Conservation (phyloP, 108 stramenopile genomes). For the Cyclostephanos tholiformis region DNA sequence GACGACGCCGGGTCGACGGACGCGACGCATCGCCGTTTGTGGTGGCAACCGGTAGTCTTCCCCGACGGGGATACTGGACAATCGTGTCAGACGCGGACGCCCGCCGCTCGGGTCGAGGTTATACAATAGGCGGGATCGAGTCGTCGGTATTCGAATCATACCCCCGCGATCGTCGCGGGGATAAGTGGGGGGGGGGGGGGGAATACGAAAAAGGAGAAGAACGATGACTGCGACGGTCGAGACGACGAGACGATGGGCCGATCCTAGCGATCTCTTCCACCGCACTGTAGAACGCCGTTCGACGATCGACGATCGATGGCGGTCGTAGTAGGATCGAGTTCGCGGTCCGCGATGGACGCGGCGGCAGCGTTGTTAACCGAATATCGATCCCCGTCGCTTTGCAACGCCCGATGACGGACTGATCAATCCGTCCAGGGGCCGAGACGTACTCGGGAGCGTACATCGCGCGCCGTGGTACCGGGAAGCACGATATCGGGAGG, state of each 20-base stretch:
- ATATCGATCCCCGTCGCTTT: constrained; percentile 32
- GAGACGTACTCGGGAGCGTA: constrained; percentile 59
- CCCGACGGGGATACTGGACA: constrained; percentile 27
- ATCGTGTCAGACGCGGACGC: constrained; percentile 34
- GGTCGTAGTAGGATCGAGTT: constrained; percentile 20
- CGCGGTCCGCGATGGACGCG: constrained; percentile 41
- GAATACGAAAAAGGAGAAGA: no score
- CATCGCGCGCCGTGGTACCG: constrained; percentile 42
- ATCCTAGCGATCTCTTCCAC: no score
- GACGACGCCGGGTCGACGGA: constrained; percentile 46
- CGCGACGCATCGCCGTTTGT: constrained; percentile 45
- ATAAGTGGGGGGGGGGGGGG: no score
- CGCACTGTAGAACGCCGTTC: neutral
- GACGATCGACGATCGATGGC: neutral
- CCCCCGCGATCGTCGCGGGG: neutral
- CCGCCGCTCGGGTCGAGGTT: neutral
- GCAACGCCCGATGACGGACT: constrained; percentile 39
- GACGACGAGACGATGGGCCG: no score
- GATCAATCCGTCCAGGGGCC: constrained; percentile 63
- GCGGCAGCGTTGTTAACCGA: constrained; percentile 42
- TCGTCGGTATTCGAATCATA: no score
- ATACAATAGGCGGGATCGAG: constrained; percentile 19
- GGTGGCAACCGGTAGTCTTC: constrained; percentile 60
- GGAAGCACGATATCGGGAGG: constrained; percentile 26
- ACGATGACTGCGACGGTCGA: no score